These are phyloP conservation scores for Aspergillus nidulans DNA, from an alignment of 495 filamentous ascomycete species.

Conservation along the genomic window DNA sequence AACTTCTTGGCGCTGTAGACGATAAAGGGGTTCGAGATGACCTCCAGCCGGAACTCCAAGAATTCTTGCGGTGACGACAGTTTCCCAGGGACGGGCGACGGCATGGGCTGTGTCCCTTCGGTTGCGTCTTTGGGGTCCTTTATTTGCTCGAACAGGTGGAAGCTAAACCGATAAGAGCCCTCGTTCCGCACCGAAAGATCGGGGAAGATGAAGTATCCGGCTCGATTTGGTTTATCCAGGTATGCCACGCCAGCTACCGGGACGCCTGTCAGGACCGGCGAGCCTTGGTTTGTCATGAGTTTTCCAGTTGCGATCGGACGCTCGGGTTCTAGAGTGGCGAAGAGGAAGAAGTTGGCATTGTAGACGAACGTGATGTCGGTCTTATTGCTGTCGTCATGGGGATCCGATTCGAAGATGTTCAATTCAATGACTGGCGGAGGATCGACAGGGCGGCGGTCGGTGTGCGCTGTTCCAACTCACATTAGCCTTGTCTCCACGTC, in stretches of 20 bases:
- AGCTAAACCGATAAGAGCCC: constrained; percentile 81
- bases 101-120: constrained; percentile 38
- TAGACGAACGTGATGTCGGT: constrained; percentile 86
- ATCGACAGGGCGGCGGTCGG: constrained; percentile 93
- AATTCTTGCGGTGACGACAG: constrained; percentile 36
- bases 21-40: constrained; percentile 79
- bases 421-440: constrained; percentile 95
- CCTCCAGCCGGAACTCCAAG: constrained; percentile 73
- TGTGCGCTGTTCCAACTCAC: constrained; percentile 60
- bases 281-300: constrained; percentile 59
- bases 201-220: constrained; percentile 97
- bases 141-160: constrained; percentile 89
- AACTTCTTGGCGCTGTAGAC: constrained; percentile 99
- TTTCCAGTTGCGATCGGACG: constrained; percentile 82
- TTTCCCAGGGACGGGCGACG: constrained; percentile 19
- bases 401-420: constrained; percentile 78
- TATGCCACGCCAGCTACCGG: constrained; percentile 97
- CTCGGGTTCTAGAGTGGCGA: constrained; percentile 83
- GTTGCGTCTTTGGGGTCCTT: constrained; percentile 71
- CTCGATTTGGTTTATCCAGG: constrained; percentile 82
- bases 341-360: constrained; percentile 97
- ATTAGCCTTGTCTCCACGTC: background rate
- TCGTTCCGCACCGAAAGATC: constrained; percentile 96
- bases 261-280: constrained; percentile 88
- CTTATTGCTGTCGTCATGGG: constrained; percentile 42